These are phyloP conservation scores for Colletotrichum tropicicola DNA, from an alignment of 2,329 filamentous ascomycete species.

Conservation along the genomic window DNA sequence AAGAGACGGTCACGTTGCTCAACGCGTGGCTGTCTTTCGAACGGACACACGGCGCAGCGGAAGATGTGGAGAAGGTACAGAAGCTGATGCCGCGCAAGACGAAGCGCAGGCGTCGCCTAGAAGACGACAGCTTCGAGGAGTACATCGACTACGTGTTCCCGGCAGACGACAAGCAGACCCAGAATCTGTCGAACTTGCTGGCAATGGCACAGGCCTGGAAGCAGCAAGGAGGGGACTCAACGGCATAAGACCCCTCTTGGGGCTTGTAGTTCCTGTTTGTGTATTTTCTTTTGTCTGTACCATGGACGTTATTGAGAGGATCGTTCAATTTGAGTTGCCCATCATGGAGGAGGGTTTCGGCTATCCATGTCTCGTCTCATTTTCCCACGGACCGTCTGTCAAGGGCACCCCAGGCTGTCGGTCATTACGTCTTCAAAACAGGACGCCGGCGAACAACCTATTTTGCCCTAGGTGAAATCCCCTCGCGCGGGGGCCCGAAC, in stretches of 20 bases:
- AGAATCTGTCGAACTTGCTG: conserved; percentile 84
- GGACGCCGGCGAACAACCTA: too few species aligned
- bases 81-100: conserved; percentile 93
- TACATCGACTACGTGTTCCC: conserved; percentile 98
- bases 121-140: conserved; percentile 95
- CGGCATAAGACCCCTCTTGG: too few species aligned
- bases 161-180: conserved; percentile 87
- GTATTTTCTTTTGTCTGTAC: background rate
- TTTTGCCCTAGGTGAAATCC: too few species aligned
- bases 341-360: too few species aligned
- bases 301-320: too few species aligned
- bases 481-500: too few species aligned
- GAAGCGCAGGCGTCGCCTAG: conserved; percentile 91
- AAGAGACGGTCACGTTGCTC: conserved; percentile 91
- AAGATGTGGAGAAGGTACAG: conserved; percentile 84
- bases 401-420: too few species aligned
- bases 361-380: too few species aligned
- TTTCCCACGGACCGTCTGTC: too few species aligned
- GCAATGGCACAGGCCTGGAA: conserved; percentile 92
- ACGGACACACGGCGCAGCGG: conserved; percentile 78
- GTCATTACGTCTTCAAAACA: too few species aligned
- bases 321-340: too few species aligned
- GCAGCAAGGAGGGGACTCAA: conserved; percentile 59
- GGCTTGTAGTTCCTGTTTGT: background rate
- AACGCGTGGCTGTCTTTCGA: conserved; percentile 95